Conservation (phyloP, 192 early-diverging fungal species). For the Coemansia sp. region DNA sequence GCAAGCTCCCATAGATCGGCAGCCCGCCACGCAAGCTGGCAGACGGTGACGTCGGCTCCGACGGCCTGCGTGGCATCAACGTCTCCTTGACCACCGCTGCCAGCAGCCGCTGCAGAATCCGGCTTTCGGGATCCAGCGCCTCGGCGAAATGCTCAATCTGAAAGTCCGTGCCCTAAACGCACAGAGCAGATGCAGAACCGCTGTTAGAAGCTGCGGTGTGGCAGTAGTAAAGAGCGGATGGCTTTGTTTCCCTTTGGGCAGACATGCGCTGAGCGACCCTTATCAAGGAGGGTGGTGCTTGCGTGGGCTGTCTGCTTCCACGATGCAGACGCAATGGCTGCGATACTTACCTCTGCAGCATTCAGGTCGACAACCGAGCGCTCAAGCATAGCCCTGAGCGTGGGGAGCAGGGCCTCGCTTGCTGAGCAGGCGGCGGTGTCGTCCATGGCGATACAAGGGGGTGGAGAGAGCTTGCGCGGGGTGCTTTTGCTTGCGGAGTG, state of each 20-base stretch:
- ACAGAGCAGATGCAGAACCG: background rate
- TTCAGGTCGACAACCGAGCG: slow-evolving; percentile 36
- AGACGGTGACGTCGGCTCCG: slow-evolving; percentile 24
- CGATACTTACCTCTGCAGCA: slow-evolving; percentile 27
- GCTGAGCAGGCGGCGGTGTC: background rate
- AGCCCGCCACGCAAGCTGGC: slow-evolving; percentile 26
- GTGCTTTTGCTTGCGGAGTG: background rate
- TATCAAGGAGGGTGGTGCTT: too few species aligned
- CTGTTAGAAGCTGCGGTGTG: background rate
- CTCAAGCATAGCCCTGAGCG: slow-evolving; percentile 22
- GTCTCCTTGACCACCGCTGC: slow-evolving; percentile 42
- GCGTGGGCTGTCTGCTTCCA: too few species aligned
- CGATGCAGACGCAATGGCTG: too few species aligned
- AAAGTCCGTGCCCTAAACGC: slow-evolving; percentile 25
- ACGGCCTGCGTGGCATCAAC: slow-evolving; percentile 28
- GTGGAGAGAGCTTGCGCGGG: too few species aligned
- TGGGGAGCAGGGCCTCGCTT: slow-evolving; percentile 20
- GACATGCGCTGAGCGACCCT: too few species aligned
- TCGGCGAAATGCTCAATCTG: slow-evolving; percentile 39
- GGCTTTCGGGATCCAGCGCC: slow-evolving; percentile 30
- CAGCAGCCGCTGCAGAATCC: slow-evolving; percentile 32
- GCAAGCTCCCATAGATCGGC: slow-evolving; percentile 30
- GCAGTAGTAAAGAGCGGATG: too few species aligned
- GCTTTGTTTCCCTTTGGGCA: too few species aligned
- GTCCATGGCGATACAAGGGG: slow-evolving; percentile 12